Conservation (phyloP, 108 stramenopile species). For the Fragilariopsis cylindrus region DNA sequence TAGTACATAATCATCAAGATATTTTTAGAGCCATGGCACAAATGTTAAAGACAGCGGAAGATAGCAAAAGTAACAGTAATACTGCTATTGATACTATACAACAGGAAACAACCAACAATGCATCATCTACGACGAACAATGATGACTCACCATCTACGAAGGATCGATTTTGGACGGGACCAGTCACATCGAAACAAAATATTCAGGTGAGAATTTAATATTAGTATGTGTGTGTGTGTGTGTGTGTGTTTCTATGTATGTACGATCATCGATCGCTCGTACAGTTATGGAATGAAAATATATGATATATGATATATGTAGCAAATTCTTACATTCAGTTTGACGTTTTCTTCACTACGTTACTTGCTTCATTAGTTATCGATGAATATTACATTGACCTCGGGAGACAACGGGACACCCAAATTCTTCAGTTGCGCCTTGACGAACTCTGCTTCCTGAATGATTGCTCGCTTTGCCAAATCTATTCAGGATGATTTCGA, state of each 20-base stretch:
- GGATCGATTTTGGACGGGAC: slow-evolving; percentile 35
- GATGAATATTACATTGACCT: slow-evolving; percentile 69
- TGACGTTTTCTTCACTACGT: background rate
- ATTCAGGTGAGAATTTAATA: slow-evolving; percentile 22
- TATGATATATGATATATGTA: background rate
- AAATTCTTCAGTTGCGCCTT: slow-evolving; percentile 79
- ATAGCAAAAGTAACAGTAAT: background rate
- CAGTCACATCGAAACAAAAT: slow-evolving; percentile 34
- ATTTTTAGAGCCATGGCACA: slow-evolving; percentile 83
- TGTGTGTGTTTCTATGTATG: background rate
- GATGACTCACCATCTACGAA: slow-evolving; percentile 1
- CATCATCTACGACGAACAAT: background rate
- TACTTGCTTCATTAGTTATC: slow-evolving; percentile 40
- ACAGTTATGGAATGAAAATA: background rate
- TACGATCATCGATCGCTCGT: background rate
- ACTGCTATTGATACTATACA: background rate
- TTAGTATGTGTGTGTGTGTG: slow-evolving; percentile 1
- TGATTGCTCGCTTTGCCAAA: no score
- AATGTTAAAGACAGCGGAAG: slow-evolving; percentile 51
- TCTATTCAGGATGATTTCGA: no score
- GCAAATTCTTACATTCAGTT: background rate
- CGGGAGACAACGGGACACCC: slow-evolving; percentile 60
- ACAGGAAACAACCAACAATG: background rate
- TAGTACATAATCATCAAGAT: slow-evolving; percentile 76
- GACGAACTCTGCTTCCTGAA: slow-evolving; percentile 9